Conservation (phyloP, 1,284 basidiomycete genomes). For the Cerrena zonata region DNA sequence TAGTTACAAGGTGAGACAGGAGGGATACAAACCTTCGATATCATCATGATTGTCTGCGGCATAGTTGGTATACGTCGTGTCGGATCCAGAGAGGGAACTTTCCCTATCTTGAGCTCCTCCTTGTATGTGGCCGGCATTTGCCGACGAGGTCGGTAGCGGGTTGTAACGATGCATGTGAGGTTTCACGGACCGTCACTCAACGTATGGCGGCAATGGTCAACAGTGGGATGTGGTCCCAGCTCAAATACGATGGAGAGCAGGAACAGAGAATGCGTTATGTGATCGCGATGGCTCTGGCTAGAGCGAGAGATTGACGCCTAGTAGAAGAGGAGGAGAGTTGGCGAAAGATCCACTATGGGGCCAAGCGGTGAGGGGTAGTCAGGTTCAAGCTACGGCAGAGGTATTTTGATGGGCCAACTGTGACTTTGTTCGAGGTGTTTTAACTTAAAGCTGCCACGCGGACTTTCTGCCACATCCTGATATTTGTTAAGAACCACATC, state of each 20-base stretch:
- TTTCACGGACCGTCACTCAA: neutral
- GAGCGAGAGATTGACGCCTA: conserved; percentile 7
- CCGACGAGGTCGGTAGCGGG: conserved; percentile 15
- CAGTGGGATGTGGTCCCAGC: neutral
- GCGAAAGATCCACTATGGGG: conserved; percentile 1
- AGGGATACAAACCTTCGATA: conserved; percentile 9
- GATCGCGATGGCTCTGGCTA: conserved; percentile 5
- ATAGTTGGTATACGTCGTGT: conserved; percentile 18
- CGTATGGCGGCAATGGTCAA: conserved; percentile 1
- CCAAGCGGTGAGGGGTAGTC: neutral
- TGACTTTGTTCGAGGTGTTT: conserved; percentile 13
- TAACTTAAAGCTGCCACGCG: conserved; percentile 12
- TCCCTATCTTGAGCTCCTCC: conserved; percentile 22
- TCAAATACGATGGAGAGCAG: neutral
- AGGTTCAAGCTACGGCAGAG: neutral
- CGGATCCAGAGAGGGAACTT: conserved; percentile 21
- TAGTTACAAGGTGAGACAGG: neutral
- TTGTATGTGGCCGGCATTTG: conserved; percentile 17
- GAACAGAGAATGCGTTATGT: neutral
- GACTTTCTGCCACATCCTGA: conserved; percentile 12
- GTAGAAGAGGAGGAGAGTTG: neutral
- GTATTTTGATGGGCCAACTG: conserved; percentile 7
- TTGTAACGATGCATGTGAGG: conserved; percentile 22
- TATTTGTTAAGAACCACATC: conserved; percentile 10
- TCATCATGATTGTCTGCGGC: conserved; percentile 17